A percentile compares a stretch with the other conserved stretches of the same genome.
Conservation (phyloP, 805 yeast genomes). For the Cyberlindnera maclurae region DNA sequence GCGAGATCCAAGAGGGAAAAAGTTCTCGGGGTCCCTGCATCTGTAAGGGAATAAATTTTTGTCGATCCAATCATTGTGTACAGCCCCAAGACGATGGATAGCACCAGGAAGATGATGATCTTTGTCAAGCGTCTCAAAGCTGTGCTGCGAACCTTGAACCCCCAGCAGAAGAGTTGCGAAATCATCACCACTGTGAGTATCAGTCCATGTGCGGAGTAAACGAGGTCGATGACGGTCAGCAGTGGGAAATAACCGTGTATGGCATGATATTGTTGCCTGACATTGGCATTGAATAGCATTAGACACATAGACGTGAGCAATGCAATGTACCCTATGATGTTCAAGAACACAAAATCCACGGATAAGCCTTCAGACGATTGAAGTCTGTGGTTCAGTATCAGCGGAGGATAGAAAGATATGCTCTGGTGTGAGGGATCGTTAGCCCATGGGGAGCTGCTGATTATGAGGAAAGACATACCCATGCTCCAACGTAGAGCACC, state of each 20-base stretch:
- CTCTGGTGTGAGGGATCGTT: constrained; percentile 26
- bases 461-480: constrained; percentile 24
- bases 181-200: constrained; percentile 32
- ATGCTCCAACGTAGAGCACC: constrained; percentile 31
- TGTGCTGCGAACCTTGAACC: constrained; percentile 18
- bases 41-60: not conserved
- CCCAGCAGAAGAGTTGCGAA: constrained; percentile 31
- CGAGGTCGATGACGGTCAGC: constrained; percentile 37
- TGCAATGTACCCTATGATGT: constrained; percentile 40
- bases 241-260: constrained; percentile 32
- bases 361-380: constrained; percentile 43
- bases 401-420: constrained; percentile 43
- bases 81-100: constrained; percentile 1
- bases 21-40: not conserved
- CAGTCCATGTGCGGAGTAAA: constrained; percentile 43
- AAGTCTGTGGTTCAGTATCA: constrained; percentile 32
- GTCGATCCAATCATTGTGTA: constrained; percentile 11
- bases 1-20: constrained; percentile 28
- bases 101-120: constrained; percentile 11
- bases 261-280: constrained; percentile 25
- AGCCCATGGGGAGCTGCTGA: not conserved
- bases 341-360: constrained; percentile 38
- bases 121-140: constrained; percentile 16
- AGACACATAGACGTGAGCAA: constrained; percentile 35
- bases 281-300: constrained; percentile 32